These are phyloP conservation scores for Moelleriella libera DNA, from an alignment of 2,329 filamentous ascomycete species.

Conservation along the genomic window DNA sequence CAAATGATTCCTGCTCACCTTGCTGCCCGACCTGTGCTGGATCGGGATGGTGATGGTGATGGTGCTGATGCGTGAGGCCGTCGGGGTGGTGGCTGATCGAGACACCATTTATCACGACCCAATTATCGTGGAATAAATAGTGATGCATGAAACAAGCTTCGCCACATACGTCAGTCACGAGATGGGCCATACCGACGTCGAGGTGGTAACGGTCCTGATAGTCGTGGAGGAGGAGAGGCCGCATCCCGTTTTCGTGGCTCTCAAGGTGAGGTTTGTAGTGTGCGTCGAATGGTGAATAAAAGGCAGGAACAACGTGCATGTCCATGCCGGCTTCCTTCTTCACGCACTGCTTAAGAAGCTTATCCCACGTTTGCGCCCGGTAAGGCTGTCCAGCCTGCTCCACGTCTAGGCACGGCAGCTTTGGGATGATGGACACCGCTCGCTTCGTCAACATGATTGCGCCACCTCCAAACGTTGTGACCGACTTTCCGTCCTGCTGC, in stretches of 20 bases:
- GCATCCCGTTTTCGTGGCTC: conserved; percentile 24
- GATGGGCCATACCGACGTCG: conserved; percentile 24
- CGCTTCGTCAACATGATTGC: conserved; percentile 25
- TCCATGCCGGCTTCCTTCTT: conserved; percentile 16
- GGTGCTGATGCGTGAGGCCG: conserved; percentile 12
- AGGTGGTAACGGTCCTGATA: conserved; percentile 22
- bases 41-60: neutral
- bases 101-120: conserved; percentile 32
- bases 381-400: conserved; percentile 5
- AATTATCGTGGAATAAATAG: conserved; percentile 29
- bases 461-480: conserved; percentile 28
- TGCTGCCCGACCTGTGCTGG: conserved; percentile 1
- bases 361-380: conserved; percentile 22
- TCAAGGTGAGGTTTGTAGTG: conserved; percentile 13
- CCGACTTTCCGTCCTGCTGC: conserved; percentile 18
- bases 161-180: conserved; percentile 26
- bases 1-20: neutral
- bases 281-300: conserved; percentile 23
- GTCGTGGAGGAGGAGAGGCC: conserved; percentile 26
- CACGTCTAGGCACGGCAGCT: conserved; percentile 21
- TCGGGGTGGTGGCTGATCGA: conserved; percentile 28
- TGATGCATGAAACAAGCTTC: conserved; percentile 32
- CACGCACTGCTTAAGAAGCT: conserved; percentile 25
- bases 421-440: conserved; percentile 18
- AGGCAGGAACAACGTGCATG: conserved; percentile 27